Percentiles rank a stretch among this genome's conserved stretches.
Conservation (phyloP, 495 filamentous ascomycete species). For the Neurospora sp. region DNA sequence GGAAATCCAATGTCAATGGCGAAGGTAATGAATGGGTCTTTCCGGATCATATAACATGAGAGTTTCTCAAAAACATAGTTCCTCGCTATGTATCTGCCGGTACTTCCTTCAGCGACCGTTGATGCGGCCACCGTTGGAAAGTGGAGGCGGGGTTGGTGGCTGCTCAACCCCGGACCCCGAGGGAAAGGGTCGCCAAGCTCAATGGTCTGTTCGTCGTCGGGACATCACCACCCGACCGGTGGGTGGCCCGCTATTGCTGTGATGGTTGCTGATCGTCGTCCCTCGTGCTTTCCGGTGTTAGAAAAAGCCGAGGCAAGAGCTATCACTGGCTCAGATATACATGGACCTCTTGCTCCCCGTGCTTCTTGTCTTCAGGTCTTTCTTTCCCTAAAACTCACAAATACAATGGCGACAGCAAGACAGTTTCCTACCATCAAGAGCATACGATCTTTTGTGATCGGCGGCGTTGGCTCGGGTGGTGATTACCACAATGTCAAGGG, state of each 20-base stretch:
- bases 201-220: slow-evolving; percentile 6
- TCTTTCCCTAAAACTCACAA: background rate
- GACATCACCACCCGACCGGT: slow-evolving; percentile 13
- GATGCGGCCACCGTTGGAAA: background rate
- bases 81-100: background rate
- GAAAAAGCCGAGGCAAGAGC: background rate
- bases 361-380: background rate
- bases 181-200: background rate
- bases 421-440: slow-evolving; percentile 67
- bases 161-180: background rate
- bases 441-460: slow-evolving; percentile 69
- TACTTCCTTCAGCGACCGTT: background rate
- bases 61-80: background rate
- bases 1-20: background rate
- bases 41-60: background rate
- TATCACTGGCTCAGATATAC: background rate
- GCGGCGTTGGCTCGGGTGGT: slow-evolving; percentile 77
- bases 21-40: background rate
- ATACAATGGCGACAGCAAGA: slow-evolving; percentile 34
- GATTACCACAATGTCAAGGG: slow-evolving; percentile 95
- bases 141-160: background rate
- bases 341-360: background rate
- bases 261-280: background rate
- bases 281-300: background rate
- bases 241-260: background rate